These are phyloP conservation scores for Royoungia palumana DNA, from an alignment of 768 basidiomycete genomes.

Conservation along the genomic window DNA sequence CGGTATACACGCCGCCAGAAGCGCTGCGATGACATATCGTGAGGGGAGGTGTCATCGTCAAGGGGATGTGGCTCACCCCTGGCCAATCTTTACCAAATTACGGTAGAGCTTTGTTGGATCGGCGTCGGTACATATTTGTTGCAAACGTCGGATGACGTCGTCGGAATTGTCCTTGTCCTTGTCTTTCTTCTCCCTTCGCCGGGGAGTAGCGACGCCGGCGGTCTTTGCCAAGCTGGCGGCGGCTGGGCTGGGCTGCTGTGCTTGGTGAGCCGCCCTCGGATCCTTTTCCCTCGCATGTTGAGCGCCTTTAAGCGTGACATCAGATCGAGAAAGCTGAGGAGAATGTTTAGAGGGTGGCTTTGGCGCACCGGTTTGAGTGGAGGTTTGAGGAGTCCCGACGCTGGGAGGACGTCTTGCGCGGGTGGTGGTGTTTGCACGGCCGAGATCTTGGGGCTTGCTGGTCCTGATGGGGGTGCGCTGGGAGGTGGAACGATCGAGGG, in stretches of 20 bases:
- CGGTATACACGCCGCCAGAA: conserved; percentile 96
- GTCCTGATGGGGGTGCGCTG: conserved; percentile 67
- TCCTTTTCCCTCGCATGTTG: conserved; percentile 38
- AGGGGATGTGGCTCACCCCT: conserved; percentile 63
- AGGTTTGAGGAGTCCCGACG: conserved; percentile 26
- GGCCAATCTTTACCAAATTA: conserved; percentile 94
- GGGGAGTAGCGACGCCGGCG: conserved; percentile 71
- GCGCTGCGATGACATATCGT: conserved; percentile 51
- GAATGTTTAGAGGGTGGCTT: conserved; percentile 45
- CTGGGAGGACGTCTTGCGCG: conserved; percentile 57
- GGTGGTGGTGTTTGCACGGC: conserved; percentile 69
- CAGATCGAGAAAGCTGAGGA: conserved; percentile 57
- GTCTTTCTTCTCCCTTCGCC: conserved; percentile 84
- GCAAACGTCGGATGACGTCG: conserved; percentile 87
- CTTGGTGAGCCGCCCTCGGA: conserved; percentile 31
- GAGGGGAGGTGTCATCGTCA: neutral
- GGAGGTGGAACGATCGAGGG: conserved; percentile 85
- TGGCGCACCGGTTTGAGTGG: conserved; percentile 32
- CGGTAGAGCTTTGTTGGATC: conserved; percentile 94
- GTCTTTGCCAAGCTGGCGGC: conserved; percentile 64
- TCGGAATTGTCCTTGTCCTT: conserved; percentile 75
- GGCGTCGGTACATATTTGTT: conserved; percentile 95
- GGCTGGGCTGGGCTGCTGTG: conserved; percentile 57
- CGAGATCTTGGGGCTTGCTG: conserved; percentile 42
- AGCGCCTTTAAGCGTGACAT: conserved; percentile 48